Conservation (phyloP, 306 rosid genomes). For the Vicia sativa region DNA sequence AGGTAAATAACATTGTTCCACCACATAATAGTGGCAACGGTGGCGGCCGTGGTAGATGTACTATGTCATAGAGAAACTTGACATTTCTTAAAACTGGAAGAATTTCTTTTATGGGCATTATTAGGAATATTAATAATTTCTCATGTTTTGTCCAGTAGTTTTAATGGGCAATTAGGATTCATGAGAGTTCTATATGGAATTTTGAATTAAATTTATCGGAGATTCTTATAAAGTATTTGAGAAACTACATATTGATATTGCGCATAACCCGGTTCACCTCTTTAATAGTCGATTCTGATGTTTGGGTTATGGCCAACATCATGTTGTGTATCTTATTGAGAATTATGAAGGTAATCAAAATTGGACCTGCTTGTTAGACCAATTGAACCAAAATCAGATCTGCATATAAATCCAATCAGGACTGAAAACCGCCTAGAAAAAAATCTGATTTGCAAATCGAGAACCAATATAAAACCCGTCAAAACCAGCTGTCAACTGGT, state of each 20-base stretch:
- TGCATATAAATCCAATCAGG: not conserved
- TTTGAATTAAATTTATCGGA: constrained; percentile 28
- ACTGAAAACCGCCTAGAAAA: not conserved
- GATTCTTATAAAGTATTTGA: constrained; percentile 11
- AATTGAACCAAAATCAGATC: not conserved
- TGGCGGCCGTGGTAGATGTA: constrained; percentile 2
- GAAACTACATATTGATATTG: constrained; percentile 10
- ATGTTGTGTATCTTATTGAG: not conserved
- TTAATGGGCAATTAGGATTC: constrained; percentile 18
- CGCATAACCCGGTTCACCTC: constrained; percentile 23
- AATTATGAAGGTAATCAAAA: constrained; percentile 3
- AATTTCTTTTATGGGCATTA: constrained; percentile 3
- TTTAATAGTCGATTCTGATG: constrained; percentile 11
- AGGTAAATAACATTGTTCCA: constrained; percentile 44
- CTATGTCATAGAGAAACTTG: constrained; percentile 27
- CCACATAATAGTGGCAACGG: not conserved
- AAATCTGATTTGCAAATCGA: not conserved
- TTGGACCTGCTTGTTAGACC: not conserved
- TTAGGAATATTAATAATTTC: constrained; percentile 12
- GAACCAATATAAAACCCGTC: not conserved
- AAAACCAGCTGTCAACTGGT: not conserved
- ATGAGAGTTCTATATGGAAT: constrained; percentile 22
- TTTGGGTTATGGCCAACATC: constrained; percentile 32
- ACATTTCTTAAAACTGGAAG: constrained; percentile 19
- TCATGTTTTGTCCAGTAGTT: constrained; percentile 15